phyloP scores from a whole-genome alignment of 345 rosid genomes.

The Combretum micranthum region DNA sequence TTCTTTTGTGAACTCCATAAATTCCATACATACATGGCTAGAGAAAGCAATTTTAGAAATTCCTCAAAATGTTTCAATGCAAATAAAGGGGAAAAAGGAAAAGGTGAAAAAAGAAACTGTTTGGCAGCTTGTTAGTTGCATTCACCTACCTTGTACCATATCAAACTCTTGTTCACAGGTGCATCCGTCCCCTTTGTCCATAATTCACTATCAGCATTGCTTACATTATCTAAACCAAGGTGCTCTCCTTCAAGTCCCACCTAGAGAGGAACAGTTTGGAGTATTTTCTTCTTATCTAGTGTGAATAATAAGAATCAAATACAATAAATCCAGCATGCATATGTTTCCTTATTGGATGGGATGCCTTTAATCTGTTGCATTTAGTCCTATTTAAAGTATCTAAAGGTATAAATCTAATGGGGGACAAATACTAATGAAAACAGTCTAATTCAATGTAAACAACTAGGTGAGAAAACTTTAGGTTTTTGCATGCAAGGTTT shows the following conservation, averaged over 20 bases:
- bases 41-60: too few relatives aligned
- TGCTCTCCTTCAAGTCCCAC: constrained; percentile 58
- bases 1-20: too few relatives aligned
- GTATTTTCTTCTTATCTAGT: neutral
- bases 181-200: constrained; percentile 33
- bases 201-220: constrained; percentile 38
- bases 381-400: neutral
- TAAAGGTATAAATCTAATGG: neutral
- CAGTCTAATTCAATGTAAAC: too few relatives aligned
- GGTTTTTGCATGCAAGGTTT: too few relatives aligned
- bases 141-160: constrained; percentile 55
- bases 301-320: too few relatives aligned
- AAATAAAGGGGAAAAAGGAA: neutral
- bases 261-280: constrained; percentile 19
- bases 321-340: too few relatives aligned
- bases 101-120: too few relatives aligned
- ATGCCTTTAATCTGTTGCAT: too few relatives aligned
- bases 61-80: neutral
- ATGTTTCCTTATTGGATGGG: neutral
- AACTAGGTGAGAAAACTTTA: too few relatives aligned
- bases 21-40: too few relatives aligned
- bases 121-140: too few relatives aligned
- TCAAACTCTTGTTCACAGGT: constrained; percentile 42
- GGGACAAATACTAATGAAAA: neutral
- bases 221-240: constrained; percentile 33